Base-by-base conservation (phyloP, 1,139 yeast species). In the Yamadazyma songkhlaensis region DNA sequence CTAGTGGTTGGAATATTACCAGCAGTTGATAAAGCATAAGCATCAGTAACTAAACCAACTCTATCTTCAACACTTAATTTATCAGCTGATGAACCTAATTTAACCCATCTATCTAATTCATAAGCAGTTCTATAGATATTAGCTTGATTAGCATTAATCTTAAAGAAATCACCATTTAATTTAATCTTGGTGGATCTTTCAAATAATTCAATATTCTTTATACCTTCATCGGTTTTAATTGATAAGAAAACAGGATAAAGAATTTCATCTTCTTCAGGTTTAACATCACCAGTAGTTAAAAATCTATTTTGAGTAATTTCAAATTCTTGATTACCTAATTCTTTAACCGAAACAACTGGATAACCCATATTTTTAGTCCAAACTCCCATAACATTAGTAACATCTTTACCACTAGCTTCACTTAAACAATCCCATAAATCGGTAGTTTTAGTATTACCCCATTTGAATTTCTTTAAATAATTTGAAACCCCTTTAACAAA, bases 291-390 rank as follows among this genome's bases (percentile, higher is more conserved):
- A 33, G 95, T 81, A 32, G 81, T 75, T 54, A 88, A 73, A 68
- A 81, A 88, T 54, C 96, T 77, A 60, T 84, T 73, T 66, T 87
- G 96, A 40, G 74, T 72, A 36, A 86, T 72, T 28, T 70, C 71
- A 45, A 85, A 61, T 37, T 70, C 60, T 40, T 65, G 60, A 26
- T 54, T 55, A 13, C 60, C 59, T 21, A 59, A 61, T 45, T 44
- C 76, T 33, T 64, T 58, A 25, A 86, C 92, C 26, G 79, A 69
- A 34, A 88, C 65, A 11, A 87, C 77, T 15, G 96, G 96, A 69
- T 74, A 88, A 9, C 96, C 96, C 45, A 85, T 78, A 54, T 83
- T 79, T 51, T 81, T 80, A 41, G 95, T 86, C 96, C 96, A 88
- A 41, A 79, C 71, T 51, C 81, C 79, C 95, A 88, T 87, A 40